Evolutionary conservation across 2,329 filamentous ascomycete genomes (phyloP), one percentile per base, ranked within the genome.

Genomic region (Fusarium agapanthi): DNA sequence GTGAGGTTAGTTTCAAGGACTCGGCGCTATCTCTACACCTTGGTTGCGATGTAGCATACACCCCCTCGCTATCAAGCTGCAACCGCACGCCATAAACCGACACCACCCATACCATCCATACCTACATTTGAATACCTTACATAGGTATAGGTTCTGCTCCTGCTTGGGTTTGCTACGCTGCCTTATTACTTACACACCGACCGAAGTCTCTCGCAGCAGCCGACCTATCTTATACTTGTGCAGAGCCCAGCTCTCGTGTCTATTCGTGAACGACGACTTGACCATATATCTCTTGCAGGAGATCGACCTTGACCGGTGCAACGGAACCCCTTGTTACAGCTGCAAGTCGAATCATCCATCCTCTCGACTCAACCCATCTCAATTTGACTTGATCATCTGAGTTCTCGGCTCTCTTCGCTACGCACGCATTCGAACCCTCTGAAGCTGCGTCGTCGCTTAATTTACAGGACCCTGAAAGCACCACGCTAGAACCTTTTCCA

Each of bases 1-100:
- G 61, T 63, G 65, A 40, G 53, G 69, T 67, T 57, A 47, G 53
- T 54, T 73, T 73, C 57, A 50, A 67, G 51, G 50, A 54, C 61
- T 44, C 51, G 30, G 57, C 61, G 56, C 64, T 76, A 76, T 73
- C 51, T 61, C 47, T 55, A 76, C 75, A 74, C 75, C 75, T 63
- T 28, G 20, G 26, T 51, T 38, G 51, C 41, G 48, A 38, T 63
- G 57, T 38, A 62, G 60, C 38, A 30, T 44, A 65, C 67, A 57
- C 71, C 71, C 72, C 71, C 60, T 61, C 60, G 55, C 71, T 71
- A 73, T 68, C 69, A 65, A 72, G 62, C 55, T 59, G 53, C 67
- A 68, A 67, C 71, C 71, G 67, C 71, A 73, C 58, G 67, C 71
- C 74, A 75, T 76, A 72, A 71, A 75, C 74, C 72, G 75, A 68